Percentiles rank a stretch among this genome's conserved stretches.
Evolutionary conservation across 2,329 filamentous ascomycete species (phyloP).

Genomic region (Aspergillus sp.): DNA sequence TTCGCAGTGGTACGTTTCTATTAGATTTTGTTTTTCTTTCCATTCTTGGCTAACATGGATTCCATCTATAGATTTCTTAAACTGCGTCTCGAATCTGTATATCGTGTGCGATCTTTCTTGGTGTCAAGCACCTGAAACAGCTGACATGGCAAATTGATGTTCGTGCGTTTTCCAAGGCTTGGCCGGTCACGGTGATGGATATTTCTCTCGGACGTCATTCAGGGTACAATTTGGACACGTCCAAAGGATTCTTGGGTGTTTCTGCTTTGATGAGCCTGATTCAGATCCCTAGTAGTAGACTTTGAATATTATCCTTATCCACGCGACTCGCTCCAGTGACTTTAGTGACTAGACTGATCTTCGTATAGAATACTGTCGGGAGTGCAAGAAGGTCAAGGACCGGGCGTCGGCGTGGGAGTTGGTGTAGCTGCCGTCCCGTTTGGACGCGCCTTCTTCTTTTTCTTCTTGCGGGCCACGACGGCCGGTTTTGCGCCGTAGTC

Average conservation of each 20-base stretch:
- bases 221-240: neutral
- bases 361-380: too few species aligned
- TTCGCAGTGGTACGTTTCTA: conserved; percentile 1
- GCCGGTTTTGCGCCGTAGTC: conserved; percentile 69
- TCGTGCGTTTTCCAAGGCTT: neutral
- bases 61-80: neutral
- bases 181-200: neutral
- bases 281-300: neutral
- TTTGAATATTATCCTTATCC: neutral
- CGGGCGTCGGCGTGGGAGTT: conserved; percentile 48
- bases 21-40: neutral
- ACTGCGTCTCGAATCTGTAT: neutral
- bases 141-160: too few species aligned
- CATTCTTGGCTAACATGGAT: neutral
- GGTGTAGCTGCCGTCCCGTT: conserved; percentile 48
- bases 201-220: neutral
- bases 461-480: conserved; percentile 65
- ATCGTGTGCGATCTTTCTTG: neutral
- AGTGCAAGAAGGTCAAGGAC: conserved; percentile 15
- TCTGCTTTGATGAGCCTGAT: neutral
- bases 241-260: neutral
- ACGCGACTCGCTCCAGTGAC: neutral
- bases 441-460: conserved; percentile 63
- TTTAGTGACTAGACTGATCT: too few species aligned
- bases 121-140: neutral